Evolutionary conservation across 2,329 filamentous ascomycete genomes (phyloP).

Genomic region (Epicoccum sorghinum): DNA sequence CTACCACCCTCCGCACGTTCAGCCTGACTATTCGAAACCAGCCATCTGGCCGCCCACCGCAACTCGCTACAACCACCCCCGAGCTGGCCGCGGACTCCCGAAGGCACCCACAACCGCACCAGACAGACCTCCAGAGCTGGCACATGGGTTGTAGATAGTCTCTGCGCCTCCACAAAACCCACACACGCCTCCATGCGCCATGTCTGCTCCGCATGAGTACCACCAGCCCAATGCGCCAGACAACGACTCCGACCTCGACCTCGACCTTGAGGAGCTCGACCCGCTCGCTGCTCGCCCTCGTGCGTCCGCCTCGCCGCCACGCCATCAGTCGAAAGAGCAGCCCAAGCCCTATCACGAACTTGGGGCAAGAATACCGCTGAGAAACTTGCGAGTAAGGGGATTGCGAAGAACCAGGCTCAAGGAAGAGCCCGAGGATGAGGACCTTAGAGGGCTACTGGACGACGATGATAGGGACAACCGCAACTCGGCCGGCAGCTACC

Average conservation of each 20-base stretch:
- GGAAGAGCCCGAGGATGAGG: slow-evolving; percentile 65
- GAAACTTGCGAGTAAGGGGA: slow-evolving; percentile 61
- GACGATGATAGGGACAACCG: slow-evolving; percentile 63
- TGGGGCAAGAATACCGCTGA: slow-evolving; percentile 69
- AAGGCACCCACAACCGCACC: slow-evolving; percentile 18
- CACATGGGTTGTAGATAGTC: slow-evolving; percentile 4
- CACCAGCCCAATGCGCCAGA: slow-evolving; percentile 63
- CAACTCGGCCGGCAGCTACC: slow-evolving; percentile 65
- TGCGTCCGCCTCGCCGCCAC: slow-evolving; percentile 32
- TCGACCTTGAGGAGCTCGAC: slow-evolving; percentile 82
- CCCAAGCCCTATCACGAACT: slow-evolving; percentile 48
- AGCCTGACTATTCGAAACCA: not conserved
- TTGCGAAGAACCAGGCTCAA: slow-evolving; percentile 49
- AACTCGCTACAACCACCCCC: slow-evolving; percentile 7
- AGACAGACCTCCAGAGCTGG: not conserved
- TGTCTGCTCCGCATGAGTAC: slow-evolving; percentile 55
- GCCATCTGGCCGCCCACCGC: slow-evolving; percentile 4
- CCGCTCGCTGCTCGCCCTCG: slow-evolving; percentile 53
- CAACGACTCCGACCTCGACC: slow-evolving; percentile 73
- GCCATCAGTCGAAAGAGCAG: slow-evolving; percentile 39
- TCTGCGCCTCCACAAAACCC: not conserved
- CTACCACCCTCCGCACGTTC: not conserved
- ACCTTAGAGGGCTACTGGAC: slow-evolving; percentile 70
- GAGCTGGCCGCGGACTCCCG: slow-evolving; percentile 32
- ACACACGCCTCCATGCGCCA: slow-evolving; percentile 46